These are phyloP conservation scores for Candida yuanshanica DNA, from an alignment of 805 yeast genomes.

Conservation along the genomic window DNA sequence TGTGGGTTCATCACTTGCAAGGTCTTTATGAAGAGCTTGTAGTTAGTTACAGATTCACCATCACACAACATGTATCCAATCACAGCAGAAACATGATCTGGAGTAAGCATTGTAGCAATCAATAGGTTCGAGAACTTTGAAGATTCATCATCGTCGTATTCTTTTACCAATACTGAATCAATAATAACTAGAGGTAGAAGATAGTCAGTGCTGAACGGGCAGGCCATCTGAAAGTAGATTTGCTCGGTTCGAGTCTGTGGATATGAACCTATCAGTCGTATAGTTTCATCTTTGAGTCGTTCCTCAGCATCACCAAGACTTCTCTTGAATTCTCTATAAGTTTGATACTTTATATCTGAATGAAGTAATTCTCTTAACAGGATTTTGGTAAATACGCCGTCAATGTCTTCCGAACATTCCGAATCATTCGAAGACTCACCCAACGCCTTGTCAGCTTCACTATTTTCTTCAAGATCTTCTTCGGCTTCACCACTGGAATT, in stretches of 20 bases:
- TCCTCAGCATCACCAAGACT: background rate
- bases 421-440: too few relatives aligned
- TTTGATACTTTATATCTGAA: background rate
- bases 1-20: background rate
- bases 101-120: background rate
- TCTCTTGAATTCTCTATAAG: background rate
- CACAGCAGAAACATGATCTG: background rate
- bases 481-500: conserved; percentile 5
- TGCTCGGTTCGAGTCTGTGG: background rate
- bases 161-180: background rate
- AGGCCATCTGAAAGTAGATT: background rate
- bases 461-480: background rate
- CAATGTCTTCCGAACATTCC: background rate
- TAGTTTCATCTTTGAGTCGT: background rate
- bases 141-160: background rate
- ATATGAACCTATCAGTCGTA: background rate
- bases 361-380: background rate
- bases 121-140: background rate
- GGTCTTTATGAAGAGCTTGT: background rate
- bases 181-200: background rate
- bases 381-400: background rate
- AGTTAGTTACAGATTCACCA: background rate
- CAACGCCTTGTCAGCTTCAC: background rate
- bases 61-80: background rate
- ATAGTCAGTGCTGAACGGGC: background rate